Evolutionary conservation across 257 asterid genomes (phyloP).

Genomic region (Salvia hispanica): DNA sequence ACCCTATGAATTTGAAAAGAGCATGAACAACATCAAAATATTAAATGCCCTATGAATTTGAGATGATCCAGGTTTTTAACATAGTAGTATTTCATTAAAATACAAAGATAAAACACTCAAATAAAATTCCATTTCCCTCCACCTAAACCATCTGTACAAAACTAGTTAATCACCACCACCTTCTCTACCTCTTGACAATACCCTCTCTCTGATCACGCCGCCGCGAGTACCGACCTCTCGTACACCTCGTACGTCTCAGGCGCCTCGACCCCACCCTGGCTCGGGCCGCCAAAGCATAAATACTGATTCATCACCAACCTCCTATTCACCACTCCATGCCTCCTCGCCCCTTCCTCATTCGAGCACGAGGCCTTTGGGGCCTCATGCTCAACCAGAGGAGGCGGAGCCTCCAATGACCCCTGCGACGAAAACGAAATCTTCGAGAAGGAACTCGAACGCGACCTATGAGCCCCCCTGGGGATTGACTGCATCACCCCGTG

Average conservation of each 20-base stretch:
- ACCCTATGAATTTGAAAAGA: too few relatives aligned
- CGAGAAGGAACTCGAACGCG: constrained; percentile 79
- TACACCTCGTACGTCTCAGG: constrained; percentile 51
- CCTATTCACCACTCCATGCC: constrained; percentile 41
- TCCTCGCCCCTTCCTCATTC: constrained; percentile 34
- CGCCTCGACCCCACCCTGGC: constrained; percentile 35
- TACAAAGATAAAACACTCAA: background rate
- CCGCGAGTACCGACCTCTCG: constrained; percentile 55
- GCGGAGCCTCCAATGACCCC: constrained; percentile 47
- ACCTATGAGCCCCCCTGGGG: constrained; percentile 50
- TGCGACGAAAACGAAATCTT: constrained; percentile 64
- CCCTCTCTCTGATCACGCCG: constrained; percentile 46
- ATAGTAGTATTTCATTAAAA: background rate
- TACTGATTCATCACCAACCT: constrained; percentile 62
- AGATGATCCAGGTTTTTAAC: background rate
- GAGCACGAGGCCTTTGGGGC: constrained; percentile 47
- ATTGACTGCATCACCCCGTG: constrained; percentile 72
- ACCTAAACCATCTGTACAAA: constrained; percentile 31
- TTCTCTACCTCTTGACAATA: background rate
- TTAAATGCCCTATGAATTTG: too few relatives aligned
- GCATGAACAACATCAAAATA: too few relatives aligned
- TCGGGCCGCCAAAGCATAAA: constrained; percentile 67
- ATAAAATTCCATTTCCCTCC: constrained; percentile 10
- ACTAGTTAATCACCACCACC: background rate
- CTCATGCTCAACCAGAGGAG: constrained; percentile 35